Percentiles rank a stretch among this genome's conserved stretches.
Evolutionary conservation across 2,329 filamentous ascomycete genomes (phyloP).

Genomic region (Malbranchea cinnamomea): DNA sequence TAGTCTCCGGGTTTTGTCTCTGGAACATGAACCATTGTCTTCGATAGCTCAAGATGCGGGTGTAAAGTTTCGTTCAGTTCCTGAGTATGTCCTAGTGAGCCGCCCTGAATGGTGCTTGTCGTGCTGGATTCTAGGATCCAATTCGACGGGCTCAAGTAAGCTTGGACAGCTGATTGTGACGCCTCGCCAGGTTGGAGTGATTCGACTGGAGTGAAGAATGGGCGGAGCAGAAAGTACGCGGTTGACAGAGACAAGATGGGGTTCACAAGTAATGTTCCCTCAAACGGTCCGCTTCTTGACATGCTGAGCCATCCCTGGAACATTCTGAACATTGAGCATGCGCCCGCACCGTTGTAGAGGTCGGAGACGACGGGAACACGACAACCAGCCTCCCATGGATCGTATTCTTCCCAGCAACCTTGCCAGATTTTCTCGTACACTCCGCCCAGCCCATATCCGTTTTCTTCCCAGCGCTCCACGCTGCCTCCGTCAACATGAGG

Average conservation of each 20-base stretch:
- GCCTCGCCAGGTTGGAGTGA: constrained; percentile 26
- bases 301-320: constrained; percentile 68
- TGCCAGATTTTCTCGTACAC: constrained; percentile 61
- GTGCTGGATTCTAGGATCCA: constrained; percentile 40
- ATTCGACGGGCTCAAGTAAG: constrained; percentile 39
- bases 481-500: constrained; percentile 62
- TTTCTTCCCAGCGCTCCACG: constrained; percentile 58
- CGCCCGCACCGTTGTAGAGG: constrained; percentile 65
- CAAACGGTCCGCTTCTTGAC: constrained; percentile 51
- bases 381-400: constrained; percentile 64
- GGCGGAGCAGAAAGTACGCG: constrained; percentile 65
- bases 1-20: constrained; percentile 57
- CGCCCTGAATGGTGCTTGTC: constrained; percentile 53
- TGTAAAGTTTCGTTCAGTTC: constrained; percentile 51
- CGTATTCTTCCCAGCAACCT: constrained; percentile 66
- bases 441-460: constrained; percentile 47
- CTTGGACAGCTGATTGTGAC: constrained; percentile 24
- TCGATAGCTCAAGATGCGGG: constrained; percentile 52
- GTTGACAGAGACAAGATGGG: constrained; percentile 61
- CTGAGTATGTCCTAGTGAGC: constrained; percentile 51
- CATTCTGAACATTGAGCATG: constrained; percentile 73
- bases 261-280: constrained; percentile 72
- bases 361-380: constrained; percentile 56
- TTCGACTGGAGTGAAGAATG: constrained; percentile 55
- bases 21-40: constrained; percentile 59